Percentiles rank a stretch among this genome's conserved stretches.
Evolutionary conservation across 2,329 filamentous ascomycete species (phyloP).

Genomic region (Monosporascus sp.): DNA sequence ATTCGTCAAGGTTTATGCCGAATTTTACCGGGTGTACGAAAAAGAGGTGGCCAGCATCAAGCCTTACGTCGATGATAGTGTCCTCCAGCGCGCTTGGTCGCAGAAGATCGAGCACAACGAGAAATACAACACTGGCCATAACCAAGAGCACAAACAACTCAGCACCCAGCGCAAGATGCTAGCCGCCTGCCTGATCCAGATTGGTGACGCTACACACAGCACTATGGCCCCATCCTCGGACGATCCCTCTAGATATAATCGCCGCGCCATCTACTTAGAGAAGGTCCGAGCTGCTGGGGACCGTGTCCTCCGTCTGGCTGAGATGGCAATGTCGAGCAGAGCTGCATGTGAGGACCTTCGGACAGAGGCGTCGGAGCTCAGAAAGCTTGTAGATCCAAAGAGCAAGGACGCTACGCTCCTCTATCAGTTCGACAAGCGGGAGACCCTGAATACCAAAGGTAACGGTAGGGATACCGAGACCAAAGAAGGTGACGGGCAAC

Average conservation of each 20-base stretch:
- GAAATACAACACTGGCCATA: conserved; percentile 10
- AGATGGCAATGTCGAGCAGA: conserved; percentile 12
- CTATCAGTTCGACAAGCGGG: conserved; percentile 13
- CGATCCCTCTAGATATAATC: conserved; percentile 10
- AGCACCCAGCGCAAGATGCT: conserved; percentile 20
- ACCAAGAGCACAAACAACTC: conserved; percentile 14
- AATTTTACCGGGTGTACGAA: conserved; percentile 18
- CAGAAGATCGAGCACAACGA: conserved; percentile 16
- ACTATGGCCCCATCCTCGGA: conserved; percentile 3
- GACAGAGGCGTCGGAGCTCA: conserved; percentile 18
- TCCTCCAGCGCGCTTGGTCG: conserved; percentile 24
- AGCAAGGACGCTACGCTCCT: conserved; percentile 8
- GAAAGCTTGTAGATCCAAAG: conserved; percentile 18
- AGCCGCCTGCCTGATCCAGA: conserved; percentile 17
- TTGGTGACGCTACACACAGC: conserved; percentile 16
- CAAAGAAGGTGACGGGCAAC: neutral
- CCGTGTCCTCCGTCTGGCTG: conserved; percentile 15
- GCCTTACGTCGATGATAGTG: conserved; percentile 13
- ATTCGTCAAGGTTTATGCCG: conserved; percentile 16
- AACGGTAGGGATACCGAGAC: conserved; percentile 1
- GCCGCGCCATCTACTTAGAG: conserved; percentile 17
- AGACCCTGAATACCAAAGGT: neutral
- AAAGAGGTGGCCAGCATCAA: conserved; percentile 18
- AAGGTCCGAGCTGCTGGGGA: conserved; percentile 16
- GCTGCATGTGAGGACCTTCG: conserved; percentile 21